These are phyloP conservation scores for Neohortaea acidophila DNA, from an alignment of 495 filamentous ascomycete species.

Conservation along the genomic window DNA sequence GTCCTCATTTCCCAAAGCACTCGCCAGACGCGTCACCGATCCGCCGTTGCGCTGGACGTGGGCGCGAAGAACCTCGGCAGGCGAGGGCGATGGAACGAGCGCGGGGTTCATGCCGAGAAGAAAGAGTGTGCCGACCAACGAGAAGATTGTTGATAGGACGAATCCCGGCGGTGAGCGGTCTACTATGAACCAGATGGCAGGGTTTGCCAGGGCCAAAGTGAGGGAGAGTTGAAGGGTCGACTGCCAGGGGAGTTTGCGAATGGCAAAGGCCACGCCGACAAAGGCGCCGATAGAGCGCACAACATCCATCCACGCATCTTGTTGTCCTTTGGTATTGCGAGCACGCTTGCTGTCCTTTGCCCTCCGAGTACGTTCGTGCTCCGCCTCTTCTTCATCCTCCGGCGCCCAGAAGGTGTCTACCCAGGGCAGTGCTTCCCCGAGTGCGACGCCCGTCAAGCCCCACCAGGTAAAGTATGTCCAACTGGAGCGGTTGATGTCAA, in stretches of 20 bases:
- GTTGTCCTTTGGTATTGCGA: no score
- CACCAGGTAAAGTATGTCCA: constrained; percentile 63
- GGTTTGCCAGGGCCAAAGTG: constrained; percentile 82
- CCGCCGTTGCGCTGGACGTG: background rate
- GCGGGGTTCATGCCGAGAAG: constrained; percentile 58
- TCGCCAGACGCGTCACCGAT: background rate
- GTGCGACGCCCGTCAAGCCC: constrained; percentile 59
- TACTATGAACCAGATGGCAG: constrained; percentile 88
- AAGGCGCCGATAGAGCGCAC: constrained; percentile 85
- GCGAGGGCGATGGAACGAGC: constrained; percentile 53
- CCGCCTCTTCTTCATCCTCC: constrained; percentile 11
- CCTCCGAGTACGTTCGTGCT: constrained; percentile 1
- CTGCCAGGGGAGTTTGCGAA: constrained; percentile 81
- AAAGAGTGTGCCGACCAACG: constrained; percentile 54
- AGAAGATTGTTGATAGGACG: constrained; percentile 54
- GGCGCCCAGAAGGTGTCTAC: constrained; percentile 50
- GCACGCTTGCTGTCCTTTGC: constrained; percentile 15
- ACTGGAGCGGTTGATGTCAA: constrained; percentile 41
- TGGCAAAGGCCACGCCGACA: constrained; percentile 90
- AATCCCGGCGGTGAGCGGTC: constrained; percentile 81
- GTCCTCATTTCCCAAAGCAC: constrained; percentile 18
- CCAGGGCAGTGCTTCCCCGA: constrained; percentile 73
- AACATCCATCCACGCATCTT: constrained; percentile 74
- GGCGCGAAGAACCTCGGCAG: constrained; percentile 5
- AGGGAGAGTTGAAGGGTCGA: constrained; percentile 86